These are phyloP conservation scores for Nicotiana noctiflora DNA, from an alignment of 257 asterid genomes.

Conservation along the genomic window DNA sequence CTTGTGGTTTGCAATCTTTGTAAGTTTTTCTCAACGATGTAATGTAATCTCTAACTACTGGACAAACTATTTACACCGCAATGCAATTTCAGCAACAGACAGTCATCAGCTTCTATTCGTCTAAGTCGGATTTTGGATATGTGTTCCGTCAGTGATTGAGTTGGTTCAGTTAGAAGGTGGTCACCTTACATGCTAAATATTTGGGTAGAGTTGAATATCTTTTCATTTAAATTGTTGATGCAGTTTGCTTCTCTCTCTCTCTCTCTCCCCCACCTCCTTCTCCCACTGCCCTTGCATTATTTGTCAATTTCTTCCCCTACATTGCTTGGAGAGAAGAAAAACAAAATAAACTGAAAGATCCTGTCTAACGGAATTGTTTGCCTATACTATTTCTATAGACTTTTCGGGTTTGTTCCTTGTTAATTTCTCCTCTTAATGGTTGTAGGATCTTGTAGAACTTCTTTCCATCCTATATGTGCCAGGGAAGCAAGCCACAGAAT, in stretches of 20 bases:
- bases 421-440: conserved; percentile 26
- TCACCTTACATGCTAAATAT: background rate
- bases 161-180: background rate
- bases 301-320: background rate
- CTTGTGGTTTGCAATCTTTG: background rate
- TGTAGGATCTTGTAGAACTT: conserved; percentile 94
- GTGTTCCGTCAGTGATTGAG: background rate
- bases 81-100: background rate
- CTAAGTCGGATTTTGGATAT: background rate
- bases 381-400: background rate
- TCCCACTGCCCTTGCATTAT: background rate
- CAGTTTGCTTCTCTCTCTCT: background rate
- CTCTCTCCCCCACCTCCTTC: background rate
- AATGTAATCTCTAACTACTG: background rate
- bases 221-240: background rate
- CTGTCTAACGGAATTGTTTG: background rate
- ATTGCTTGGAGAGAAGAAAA: background rate
- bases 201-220: background rate
- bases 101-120: background rate
- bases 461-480: conserved; percentile 98
- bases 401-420: conserved; percentile 17
- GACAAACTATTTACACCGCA: background rate
- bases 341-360: background rate
- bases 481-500: conserved; percentile 88
- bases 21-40: background rate